Base-by-base conservation (phyloP, 2,329 filamentous ascomycete genomes). In the Incumbomyces lentus region DNA sequence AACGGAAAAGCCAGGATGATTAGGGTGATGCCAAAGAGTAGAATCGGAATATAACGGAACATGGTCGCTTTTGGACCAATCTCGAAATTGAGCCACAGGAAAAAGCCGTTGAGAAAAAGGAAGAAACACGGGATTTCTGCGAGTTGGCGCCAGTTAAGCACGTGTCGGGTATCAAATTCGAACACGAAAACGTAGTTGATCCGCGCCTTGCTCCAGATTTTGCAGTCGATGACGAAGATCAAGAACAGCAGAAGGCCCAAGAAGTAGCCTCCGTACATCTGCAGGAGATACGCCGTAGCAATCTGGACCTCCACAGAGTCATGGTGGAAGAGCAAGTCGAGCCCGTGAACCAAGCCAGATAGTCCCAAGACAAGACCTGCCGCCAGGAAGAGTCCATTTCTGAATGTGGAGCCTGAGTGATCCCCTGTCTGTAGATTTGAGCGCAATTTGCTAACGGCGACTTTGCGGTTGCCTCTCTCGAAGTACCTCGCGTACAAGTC, bases 161-260 rank as follows among this genome's bases (percentile, higher is more conserved):
- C 79, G 62, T 92, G 81, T 48, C 90, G 76, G 45, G 82, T 81
- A 68, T 96, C 89, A 60, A 95, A 92, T 66, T 98, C 92, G 60
- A 98, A 98, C 56, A 96, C 87, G 64, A 95, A 95, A 45, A 83
- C 78, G 62, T 96, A 96, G 62, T 98, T 98, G 66, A 98, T 86
- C 65, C 90, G 93, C 62, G 82, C 81, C 43, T 70, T 71, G 5
- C 80, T 79, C 87, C 90, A 98, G 13, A 94, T 67, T 47, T 81
- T 80, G 62, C 89, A 94, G 59, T 88, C 82, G 31, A 95, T 59
- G 59, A 84, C 87, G 60, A 96, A 96, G n/a, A 93, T 68, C 8
- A 83, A 69, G 59, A 93, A 82, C 16, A 96, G 71, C 37, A 87
- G 74, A 4, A 93, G 73, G 64, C 86, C 81, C 22, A 96, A 71